Base-by-base conservation (phyloP, 2,329 filamentous ascomycete genomes). In the Akanthomyces uredinophilus region DNA sequence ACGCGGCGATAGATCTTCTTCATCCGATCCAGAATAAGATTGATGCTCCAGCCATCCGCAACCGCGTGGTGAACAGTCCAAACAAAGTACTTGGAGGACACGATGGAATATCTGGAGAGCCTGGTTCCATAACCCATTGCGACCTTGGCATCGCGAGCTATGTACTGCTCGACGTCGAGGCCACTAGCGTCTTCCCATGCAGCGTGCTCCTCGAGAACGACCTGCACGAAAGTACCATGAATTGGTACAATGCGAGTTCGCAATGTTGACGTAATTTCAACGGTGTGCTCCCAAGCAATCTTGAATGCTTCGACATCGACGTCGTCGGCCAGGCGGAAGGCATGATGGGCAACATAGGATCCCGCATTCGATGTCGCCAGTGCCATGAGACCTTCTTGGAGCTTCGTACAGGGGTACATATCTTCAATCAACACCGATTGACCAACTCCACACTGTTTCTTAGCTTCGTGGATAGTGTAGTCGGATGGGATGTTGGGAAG, bases 341-440 rank as follows among this genome's bases (percentile, higher is more conserved):
- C 68, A 58, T 69, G 66, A 47, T 69, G 67, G 2, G 71, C 69
- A 14, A 76, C 67, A 46, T 78, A 78, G 1, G 70, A 70, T 1
- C 71, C 73, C 2, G 63, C 37, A 16, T 71, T 66, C 22, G 69
- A 68, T 50, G 65, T 67, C 2, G 73, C 68, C 2, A 75, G 66
- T 0, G 72, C 70, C 39, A 77, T 67, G 2, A 78, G 68, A 2
- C 72, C 73, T 64, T 74, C 60, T 39, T 64, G 61, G 1, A 64
- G 52, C 35, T 53, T 50, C 4, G 63, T 61, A 24, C 56, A 63
- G 16, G 63, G 63, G 35, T 60, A 64, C n/a, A 57, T 44, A 37
- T 64, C 61, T 18, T 63, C 56, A 43, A 64, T 64, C 11, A 54
- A 13, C 11, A 54, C 51, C 1, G 32, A 11, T 27, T 60, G 29